A percentile compares a stretch with the other conserved stretches of the same genome.
These are phyloP conservation scores for Kalmusia sp. DNA, from an alignment of 2,329 filamentous ascomycete genomes.

Conservation along the genomic window DNA sequence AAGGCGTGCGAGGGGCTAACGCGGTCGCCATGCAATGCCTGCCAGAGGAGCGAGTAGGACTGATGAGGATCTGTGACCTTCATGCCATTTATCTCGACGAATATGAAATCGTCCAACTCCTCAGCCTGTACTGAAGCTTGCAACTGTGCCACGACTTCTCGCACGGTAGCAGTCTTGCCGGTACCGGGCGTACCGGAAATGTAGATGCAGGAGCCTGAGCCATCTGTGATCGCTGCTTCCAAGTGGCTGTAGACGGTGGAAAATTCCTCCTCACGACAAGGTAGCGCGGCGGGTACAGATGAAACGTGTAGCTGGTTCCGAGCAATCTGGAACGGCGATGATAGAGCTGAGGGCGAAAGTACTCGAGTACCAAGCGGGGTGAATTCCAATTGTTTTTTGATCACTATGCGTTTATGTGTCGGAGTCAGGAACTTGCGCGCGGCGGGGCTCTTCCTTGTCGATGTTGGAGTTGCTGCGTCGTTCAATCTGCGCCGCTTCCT, in stretches of 20 bases:
- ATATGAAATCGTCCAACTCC: conserved; percentile 97
- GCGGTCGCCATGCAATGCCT: conserved; percentile 90
- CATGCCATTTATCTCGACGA: conserved; percentile 99
- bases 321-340: conserved; percentile 90
- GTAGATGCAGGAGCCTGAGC: conserved; percentile 95
- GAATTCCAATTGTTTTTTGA: conserved; percentile 92
- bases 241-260: conserved; percentile 90
- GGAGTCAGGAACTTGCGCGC: conserved; percentile 67
- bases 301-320: conserved; percentile 91
- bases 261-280: conserved; percentile 92
- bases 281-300: conserved; percentile 85
- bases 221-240: conserved; percentile 91
- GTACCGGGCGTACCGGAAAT: conserved; percentile 99
- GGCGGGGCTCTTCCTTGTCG: conserved; percentile 53
- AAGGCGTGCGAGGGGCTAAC: conserved; percentile 92
- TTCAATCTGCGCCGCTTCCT: conserved; percentile 57
- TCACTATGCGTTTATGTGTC: conserved; percentile 70
- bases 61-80: conserved; percentile 98
- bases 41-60: conserved; percentile 93
- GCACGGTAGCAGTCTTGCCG: conserved; percentile 95
- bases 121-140: conserved; percentile 88
- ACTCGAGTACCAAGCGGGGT: conserved; percentile 91
- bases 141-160: conserved; percentile 88
- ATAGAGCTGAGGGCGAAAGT: conserved; percentile 77
- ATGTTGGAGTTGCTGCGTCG: conserved; percentile 53